phyloP scores from a whole-genome alignment of 352 stramenopile genomes.

The Phytophthora tentaculata region DNA sequence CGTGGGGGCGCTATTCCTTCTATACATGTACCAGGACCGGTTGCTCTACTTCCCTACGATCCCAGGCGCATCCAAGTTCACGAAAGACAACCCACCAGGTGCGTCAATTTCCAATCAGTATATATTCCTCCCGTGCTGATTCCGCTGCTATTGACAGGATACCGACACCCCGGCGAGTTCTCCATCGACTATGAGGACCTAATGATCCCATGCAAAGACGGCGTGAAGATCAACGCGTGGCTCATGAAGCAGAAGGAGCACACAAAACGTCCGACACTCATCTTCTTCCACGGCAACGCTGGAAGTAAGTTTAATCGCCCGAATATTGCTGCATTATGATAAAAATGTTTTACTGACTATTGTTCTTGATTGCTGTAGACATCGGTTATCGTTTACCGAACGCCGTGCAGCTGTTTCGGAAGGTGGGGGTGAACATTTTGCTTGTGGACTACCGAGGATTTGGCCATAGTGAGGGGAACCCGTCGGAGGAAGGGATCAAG shows the following conservation, averaged over 20 bases:
- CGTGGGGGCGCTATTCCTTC: conserved; percentile 64
- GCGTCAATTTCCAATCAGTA: background rate
- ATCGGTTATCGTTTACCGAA: conserved; percentile 95
- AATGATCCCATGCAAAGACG: conserved; percentile 86
- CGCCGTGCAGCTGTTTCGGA: conserved; percentile 88
- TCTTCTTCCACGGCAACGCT: conserved; percentile 97
- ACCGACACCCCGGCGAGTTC: conserved; percentile 87
- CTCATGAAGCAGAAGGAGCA: conserved; percentile 88
- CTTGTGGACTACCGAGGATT: conserved; percentile 96
- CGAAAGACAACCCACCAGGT: conserved; percentile 83
- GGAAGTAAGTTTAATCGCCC: conserved; percentile 64
- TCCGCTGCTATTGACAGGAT: conserved; percentile 50
- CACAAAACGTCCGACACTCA: conserved; percentile 75
- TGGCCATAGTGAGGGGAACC: conserved; percentile 88
- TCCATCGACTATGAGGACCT: conserved; percentile 91
- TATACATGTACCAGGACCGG: conserved; percentile 86
- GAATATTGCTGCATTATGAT: background rate
- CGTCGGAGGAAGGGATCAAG: conserved; percentile 91
- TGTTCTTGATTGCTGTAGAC: conserved; percentile 49
- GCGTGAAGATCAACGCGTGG: conserved; percentile 92
- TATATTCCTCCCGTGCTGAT: conserved; percentile 5
- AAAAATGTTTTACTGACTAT: background rate
- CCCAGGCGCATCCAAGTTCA: conserved; percentile 78
- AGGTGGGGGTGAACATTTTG: conserved; percentile 90
- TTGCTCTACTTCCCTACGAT: conserved; percentile 87